Conservation (phyloP, 768 basidiomycete genomes). For the Phylloporus arenicola region DNA sequence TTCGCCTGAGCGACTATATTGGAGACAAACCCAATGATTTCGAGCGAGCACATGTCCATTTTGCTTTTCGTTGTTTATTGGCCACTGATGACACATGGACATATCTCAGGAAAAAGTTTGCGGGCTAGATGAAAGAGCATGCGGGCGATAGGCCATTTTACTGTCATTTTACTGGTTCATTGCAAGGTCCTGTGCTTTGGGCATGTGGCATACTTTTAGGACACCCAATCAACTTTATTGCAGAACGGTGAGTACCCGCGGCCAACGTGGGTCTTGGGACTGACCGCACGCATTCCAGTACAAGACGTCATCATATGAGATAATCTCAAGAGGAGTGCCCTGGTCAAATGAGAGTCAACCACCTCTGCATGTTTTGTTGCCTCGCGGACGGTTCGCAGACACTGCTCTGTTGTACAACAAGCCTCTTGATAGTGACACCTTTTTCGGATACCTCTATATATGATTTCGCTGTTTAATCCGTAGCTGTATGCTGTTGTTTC, state of each 20-base stretch:
- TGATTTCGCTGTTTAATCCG: not conserved
- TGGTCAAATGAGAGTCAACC: conserved; percentile 33
- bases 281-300: conserved; percentile 36
- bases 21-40: conserved; percentile 60
- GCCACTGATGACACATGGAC: too few relatives aligned
- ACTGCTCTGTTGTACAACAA: not conserved
- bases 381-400: not conserved
- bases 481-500: not conserved
- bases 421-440: not conserved
- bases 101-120: too few relatives aligned
- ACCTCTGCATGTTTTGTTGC: not conserved
- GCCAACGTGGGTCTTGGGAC: not conserved
- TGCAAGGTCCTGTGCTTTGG: not conserved
- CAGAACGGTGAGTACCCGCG: conserved; percentile 41
- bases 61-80: not conserved
- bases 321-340: conserved; percentile 49
- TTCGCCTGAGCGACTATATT: conserved; percentile 55
- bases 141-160: conserved; percentile 59
- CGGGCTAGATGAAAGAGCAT: conserved; percentile 42
- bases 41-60: conserved; percentile 55
- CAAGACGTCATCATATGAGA: conserved; percentile 63
- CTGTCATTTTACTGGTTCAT: conserved; percentile 61
- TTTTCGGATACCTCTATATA: not conserved
- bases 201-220: too few relatives aligned
- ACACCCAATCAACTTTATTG: too few relatives aligned